Evolutionary conservation across 139 green algal species (phyloP).

Genomic region (Picochlorum sp.): DNA sequence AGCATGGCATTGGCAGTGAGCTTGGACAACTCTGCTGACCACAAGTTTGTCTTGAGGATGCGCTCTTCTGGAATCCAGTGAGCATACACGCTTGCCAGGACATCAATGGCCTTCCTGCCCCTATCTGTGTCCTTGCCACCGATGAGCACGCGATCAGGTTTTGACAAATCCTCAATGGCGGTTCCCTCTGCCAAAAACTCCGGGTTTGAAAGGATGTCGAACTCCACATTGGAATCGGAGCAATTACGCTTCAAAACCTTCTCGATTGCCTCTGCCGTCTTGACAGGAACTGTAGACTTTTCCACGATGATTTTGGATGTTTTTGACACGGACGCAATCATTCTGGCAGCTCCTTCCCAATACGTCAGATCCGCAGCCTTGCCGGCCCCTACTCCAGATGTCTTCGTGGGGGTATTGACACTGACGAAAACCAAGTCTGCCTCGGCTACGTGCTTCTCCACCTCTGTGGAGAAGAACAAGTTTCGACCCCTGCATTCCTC

Average conservation of each 20-base stretch:
- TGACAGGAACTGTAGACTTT: constrained; percentile 99
- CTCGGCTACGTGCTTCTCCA: constrained; percentile 85
- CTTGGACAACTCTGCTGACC: constrained; percentile 97
- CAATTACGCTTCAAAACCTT: constrained; percentile 84
- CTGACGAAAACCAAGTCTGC: constrained; percentile 96
- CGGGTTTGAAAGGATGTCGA: constrained; percentile 94
- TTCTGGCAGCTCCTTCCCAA: constrained; percentile 93
- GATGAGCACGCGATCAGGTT: constrained; percentile 59
- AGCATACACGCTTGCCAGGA: constrained; percentile 76
- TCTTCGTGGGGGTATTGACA: constrained; percentile 99
- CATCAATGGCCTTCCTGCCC: constrained; percentile 60
- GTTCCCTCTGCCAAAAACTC: constrained; percentile 89
- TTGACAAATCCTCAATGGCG: constrained; percentile 75
- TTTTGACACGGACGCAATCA: constrained; percentile 81
- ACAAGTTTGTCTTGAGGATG: constrained; percentile 94
- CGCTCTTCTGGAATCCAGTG: constrained; percentile 91
- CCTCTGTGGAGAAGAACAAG: constrained; percentile 96
- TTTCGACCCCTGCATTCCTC: constrained; percentile 71
- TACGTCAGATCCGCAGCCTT: constrained; percentile 97
- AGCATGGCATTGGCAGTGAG: constrained; percentile 96
- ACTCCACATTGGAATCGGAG: constrained; percentile 57
- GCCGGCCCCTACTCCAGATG: constrained; percentile 86
- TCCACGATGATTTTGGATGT: constrained; percentile 96
- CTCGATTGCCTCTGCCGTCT: constrained; percentile 96
- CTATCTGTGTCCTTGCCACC: constrained; percentile 74